Base-by-base conservation (phyloP, 495 filamentous ascomycete genomes). In the Penicillium lagena region DNA sequence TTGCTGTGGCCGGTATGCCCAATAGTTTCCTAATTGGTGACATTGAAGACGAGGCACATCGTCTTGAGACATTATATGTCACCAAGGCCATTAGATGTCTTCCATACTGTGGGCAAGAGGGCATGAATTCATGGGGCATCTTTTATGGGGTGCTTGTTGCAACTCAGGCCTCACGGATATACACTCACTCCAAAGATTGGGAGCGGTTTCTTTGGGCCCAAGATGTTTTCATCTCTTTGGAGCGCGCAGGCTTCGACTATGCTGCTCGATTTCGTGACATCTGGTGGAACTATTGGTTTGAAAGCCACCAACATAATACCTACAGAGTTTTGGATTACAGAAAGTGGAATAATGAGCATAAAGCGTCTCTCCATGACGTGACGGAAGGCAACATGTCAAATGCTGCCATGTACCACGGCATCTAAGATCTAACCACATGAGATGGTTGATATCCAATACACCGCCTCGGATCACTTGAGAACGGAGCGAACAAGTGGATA, bases 91-190 rank as follows among this genome's bases (percentile, higher is more conserved):
- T 30, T 8, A 29, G 42, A 44, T 36, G 17, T 31, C 33, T 44
- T 44, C 33, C 42, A 15, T 44, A 44, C 33, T 44, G 42, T 14
- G 11, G 17, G 10, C 42, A 44, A 37, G 42, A 44, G 34, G 42
- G 42, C 6, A 37, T 44, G 34, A 37, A 37, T 31, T 13, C 34
- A 30, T 44, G 33, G 42, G 12, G 31, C n/a, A 37, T 37, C 4
- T 37, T 6, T 12, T 44, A 30, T 37, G 22, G 15, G 4, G 12
- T 44, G 7, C 7, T 36, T 12, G 11, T 13, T 9, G 34, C 17
- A 29, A 15, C 8, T 12, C 34, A 37, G 4, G 32, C 34, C 7
- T 30, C 42, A 14, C 42, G 34, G 9, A 12, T 29, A 9, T 44
- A n/a, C 42, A 37, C 11, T 29, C 42, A 44, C 9, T 29, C n/a